phyloP scores from a whole-genome alignment of 1,284 basidiomycete genomes.

The Rhodotorula sp. region DNA sequence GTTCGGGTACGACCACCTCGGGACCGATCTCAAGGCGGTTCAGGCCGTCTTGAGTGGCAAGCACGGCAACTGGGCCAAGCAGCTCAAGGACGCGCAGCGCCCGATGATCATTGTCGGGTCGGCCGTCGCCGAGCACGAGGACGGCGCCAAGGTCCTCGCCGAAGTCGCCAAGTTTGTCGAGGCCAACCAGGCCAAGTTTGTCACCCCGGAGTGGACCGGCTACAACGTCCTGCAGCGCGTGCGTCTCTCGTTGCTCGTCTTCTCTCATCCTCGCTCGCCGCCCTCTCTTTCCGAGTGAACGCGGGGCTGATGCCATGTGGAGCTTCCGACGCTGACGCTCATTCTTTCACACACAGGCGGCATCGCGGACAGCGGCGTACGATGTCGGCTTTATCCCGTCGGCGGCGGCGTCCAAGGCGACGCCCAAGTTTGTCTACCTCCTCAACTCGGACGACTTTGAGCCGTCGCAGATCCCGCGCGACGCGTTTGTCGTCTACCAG shows the following conservation, averaged over 20 bases:
- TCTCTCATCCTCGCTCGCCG: background rate
- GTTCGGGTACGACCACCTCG: slow-evolving; percentile 91
- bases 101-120: slow-evolving; percentile 93
- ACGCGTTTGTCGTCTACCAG: slow-evolving; percentile 98
- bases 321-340: no score
- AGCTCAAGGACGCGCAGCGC: slow-evolving; percentile 86
- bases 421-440: slow-evolving; percentile 95
- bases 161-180: slow-evolving; percentile 77
- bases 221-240: slow-evolving; percentile 91
- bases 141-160: slow-evolving; percentile 77
- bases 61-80: slow-evolving; percentile 64
- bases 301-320: no score
- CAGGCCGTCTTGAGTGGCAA: slow-evolving; percentile 63
- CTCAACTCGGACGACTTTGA: slow-evolving; percentile 94
- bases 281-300: no score
- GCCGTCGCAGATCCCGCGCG: slow-evolving; percentile 81
- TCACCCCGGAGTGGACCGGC: slow-evolving; percentile 93
- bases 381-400: slow-evolving; percentile 91
- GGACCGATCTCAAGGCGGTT: slow-evolving; percentile 73
- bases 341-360: slow-evolving; percentile 53
- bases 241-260: slow-evolving; percentile 45
- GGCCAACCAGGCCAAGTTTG: slow-evolving; percentile 68
- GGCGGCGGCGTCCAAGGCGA: slow-evolving; percentile 67
- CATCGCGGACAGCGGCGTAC: slow-evolving; percentile 91
- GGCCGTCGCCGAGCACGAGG: slow-evolving; percentile 78